phyloP scores from a whole-genome alignment of 1,139 yeast species.

The Debaryomyces sp. region DNA sequence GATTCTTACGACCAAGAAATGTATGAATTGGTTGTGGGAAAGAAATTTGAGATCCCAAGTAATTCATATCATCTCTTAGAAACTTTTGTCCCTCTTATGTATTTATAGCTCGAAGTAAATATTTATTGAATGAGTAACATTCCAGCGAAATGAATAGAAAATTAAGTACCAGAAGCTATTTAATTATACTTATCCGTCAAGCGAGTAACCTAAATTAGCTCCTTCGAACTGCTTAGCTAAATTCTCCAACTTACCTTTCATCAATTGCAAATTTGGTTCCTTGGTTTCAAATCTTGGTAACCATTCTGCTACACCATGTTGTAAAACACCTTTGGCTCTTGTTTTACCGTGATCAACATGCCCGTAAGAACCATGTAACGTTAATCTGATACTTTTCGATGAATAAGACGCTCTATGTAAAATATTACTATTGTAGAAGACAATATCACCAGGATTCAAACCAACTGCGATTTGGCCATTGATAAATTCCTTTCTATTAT shows the following conservation, averaged over 20 bases:
- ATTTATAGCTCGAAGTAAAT: background rate
- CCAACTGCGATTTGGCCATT: conserved; percentile 45
- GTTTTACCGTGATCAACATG: conserved; percentile 45
- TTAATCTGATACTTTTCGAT: conserved; percentile 44
- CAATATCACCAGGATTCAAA: conserved; percentile 56
- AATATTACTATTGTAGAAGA: conserved; percentile 56
- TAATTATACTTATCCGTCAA: conserved; percentile 36
- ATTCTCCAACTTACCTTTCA: conserved; percentile 37
- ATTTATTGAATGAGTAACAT: background rate
- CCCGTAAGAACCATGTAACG: conserved; percentile 59
- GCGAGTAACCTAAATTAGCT: conserved; percentile 45
- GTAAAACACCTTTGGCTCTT: conserved; percentile 55
- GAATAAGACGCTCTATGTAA: conserved; percentile 54
- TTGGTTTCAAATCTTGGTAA: conserved; percentile 42
- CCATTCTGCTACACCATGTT: conserved; percentile 60
- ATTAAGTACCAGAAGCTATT: background rate
- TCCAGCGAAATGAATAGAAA: background rate
- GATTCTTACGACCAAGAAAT: conserved; percentile 13
- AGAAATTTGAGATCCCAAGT: conserved; percentile 4
- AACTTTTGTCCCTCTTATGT: background rate
- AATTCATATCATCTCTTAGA: background rate
- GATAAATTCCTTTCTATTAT: conserved; percentile 39
- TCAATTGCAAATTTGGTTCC: conserved; percentile 34
- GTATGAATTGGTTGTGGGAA: conserved; percentile 2
- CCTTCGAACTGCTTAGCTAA: conserved; percentile 45